These are phyloP conservation scores for Lichtheimia ornata DNA, from an alignment of 371 early-diverging fungal species.

Conservation along the genomic window DNA sequence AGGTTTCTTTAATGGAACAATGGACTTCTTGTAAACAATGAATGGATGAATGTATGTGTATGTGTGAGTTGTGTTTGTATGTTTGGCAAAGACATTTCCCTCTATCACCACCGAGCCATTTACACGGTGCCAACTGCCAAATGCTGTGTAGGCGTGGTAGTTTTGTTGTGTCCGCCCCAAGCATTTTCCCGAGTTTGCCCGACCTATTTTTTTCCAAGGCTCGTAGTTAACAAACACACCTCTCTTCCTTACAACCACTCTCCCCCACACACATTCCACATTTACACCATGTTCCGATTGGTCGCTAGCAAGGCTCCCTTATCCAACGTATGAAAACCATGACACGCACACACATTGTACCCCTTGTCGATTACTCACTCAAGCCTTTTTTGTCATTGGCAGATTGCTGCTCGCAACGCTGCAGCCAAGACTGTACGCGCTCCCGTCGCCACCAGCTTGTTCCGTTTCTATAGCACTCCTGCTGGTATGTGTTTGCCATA, in stretches of 20 bases:
- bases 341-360: background rate
- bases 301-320: conserved; percentile 61
- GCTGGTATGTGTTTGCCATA: conserved; percentile 39
- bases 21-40: no score
- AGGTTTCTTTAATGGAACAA: no score
- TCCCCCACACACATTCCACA: background rate
- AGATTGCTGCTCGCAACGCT: conserved; percentile 64
- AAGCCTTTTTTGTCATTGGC: conserved; percentile 2
- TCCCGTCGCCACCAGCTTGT: conserved; percentile 56
- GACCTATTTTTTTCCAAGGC: conserved; percentile 9
- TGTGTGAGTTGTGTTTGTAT: no score
- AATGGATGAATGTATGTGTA: no score
- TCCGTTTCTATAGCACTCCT: conserved; percentile 61
- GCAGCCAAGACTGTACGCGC: conserved; percentile 53
- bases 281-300: conserved; percentile 66
- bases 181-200: conserved; percentile 11
- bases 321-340: conserved; percentile 45
- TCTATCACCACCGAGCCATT: no score
- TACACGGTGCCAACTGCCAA: background rate
- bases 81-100: no score
- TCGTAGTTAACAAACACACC: conserved; percentile 41
- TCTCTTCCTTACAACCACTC: conserved; percentile 12
- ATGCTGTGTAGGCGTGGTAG: background rate
- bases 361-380: background rate
- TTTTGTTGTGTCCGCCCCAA: background rate